Base-by-base conservation (phyloP, 495 filamentous ascomycete genomes). In the Lindgomyces ingoldianus region DNA sequence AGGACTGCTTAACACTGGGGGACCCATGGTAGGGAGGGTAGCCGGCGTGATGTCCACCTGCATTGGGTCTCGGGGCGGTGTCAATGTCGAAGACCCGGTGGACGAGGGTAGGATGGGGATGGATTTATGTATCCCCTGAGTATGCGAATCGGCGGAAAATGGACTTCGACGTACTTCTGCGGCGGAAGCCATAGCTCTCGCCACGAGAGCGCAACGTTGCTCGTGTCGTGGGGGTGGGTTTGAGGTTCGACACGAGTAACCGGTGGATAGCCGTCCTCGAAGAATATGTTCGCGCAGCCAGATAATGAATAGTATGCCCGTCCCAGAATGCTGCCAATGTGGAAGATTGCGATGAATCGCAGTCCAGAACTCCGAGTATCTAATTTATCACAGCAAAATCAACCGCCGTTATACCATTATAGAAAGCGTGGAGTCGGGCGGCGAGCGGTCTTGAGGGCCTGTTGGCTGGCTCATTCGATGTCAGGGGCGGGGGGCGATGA, bases 41-140 rank as follows among this genome's bases (percentile, higher is more conserved):
- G 60, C 56, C 11, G 69, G 70, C 10, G 63, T 70, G 14, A 75
- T 56, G 62, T 77, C 75, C 74, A 39, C 33, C 33, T 39, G 33
- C 33, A 77, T 77, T 18, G 72, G 60, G 47, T 77, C 74, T 36
- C 68, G 45, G 30, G 57, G 67, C 27, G 58, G 48, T 24, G 65
- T 59, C 57, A 70, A 26, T 46, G 49, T 48, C 9, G 69, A 56
- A 10, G 64, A 47, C 51, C 55, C 11, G 30, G 64, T 65, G 1
- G 75, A 72, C 14, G 75, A 75, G 0, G 74, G 72, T 19, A 77
- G 64, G 41, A 77, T 77, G 16, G 75, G 75, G 22, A 77, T 72
- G 52, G 69, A 65, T 42, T 72, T 77, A 60, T 70, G 58, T 30
- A 69, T 45, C 26, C 61, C 64, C 45, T 63, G 50, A 51, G 47